A percentile compares a stretch with the other conserved stretches of the same genome.
phyloP scores from a whole-genome alignment of 352 stramenopile genomes.

The Phytopythium delawarense region DNA sequence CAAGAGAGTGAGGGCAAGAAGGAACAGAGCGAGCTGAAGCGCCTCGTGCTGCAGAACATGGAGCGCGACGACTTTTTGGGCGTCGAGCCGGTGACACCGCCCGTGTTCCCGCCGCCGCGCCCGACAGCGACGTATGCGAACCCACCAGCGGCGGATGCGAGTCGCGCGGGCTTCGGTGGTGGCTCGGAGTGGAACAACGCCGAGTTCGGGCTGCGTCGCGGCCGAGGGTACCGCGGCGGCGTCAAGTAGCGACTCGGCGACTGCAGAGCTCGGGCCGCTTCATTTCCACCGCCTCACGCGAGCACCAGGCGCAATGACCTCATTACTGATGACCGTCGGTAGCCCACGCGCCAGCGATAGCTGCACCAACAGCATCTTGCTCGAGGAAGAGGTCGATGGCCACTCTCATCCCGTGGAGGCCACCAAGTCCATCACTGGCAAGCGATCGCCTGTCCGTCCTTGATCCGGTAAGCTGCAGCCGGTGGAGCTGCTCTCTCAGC shows the following conservation, averaged over 20 bases:
- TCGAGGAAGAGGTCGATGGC: not conserved
- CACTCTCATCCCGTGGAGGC: too few relatives aligned
- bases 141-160: conserved; percentile 18
- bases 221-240: conserved; percentile 62
- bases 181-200: conserved; percentile 83
- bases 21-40: conserved; percentile 86
- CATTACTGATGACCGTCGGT: too few relatives aligned
- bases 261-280: not conserved
- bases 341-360: too few relatives aligned
- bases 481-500: too few relatives aligned
- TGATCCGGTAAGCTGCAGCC: too few relatives aligned
- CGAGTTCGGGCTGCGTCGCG: conserved; percentile 72
- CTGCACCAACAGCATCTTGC: too few relatives aligned
- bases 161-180: conserved; percentile 50
- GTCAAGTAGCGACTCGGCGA: conserved; percentile 27
- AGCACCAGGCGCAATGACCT: not conserved
- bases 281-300: not conserved
- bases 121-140: conserved; percentile 15
- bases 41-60: conserved; percentile 81
- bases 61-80: conserved; percentile 76
- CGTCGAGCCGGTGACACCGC: conserved; percentile 5
- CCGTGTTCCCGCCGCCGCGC: conserved; percentile 15
- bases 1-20: conserved; percentile 85
- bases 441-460: too few relatives aligned
- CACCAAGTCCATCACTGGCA: too few relatives aligned